Percentiles rank a stretch among this genome's conserved stretches.
phyloP scores from a whole-genome alignment of 768 basidiomycete species.

The Suillus brevipes region DNA sequence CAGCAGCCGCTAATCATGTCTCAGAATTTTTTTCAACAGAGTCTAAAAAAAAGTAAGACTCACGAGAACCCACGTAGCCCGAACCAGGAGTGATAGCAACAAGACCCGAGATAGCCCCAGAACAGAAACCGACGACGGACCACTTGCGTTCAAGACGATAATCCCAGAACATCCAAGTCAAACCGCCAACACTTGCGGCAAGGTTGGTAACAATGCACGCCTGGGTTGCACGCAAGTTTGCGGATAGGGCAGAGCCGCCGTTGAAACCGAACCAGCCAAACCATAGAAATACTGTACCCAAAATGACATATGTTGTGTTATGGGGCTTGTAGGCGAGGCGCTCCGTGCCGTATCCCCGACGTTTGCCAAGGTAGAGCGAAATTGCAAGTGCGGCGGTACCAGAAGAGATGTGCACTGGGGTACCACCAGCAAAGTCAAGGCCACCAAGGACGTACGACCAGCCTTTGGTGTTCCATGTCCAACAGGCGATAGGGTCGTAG shows the following conservation, averaged over 20 bases:
- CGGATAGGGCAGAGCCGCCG: slow-evolving; percentile 87
- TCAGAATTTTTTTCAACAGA: background rate
- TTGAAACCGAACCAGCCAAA: slow-evolving; percentile 97
- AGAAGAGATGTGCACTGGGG: slow-evolving; percentile 95
- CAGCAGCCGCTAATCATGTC: slow-evolving; percentile 59
- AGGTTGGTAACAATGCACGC: slow-evolving; percentile 95
- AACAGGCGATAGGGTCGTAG: slow-evolving; percentile 93
- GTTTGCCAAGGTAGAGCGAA: slow-evolving; percentile 87
- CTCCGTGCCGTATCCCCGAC: slow-evolving; percentile 89
- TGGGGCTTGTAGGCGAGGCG: slow-evolving; percentile 91
- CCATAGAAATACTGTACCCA: slow-evolving; percentile 95
- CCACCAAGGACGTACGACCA: slow-evolving; percentile 80
- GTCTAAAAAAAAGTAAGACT: slow-evolving; percentile 25
- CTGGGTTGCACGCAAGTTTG: slow-evolving; percentile 83
- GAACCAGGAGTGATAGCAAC: slow-evolving; percentile 89
- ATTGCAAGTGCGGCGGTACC: slow-evolving; percentile 91
- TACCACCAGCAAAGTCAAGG: slow-evolving; percentile 93
- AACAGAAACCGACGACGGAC: slow-evolving; percentile 93
- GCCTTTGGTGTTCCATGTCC: slow-evolving; percentile 89
- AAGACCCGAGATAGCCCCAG: slow-evolving; percentile 87
- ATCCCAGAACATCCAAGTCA: slow-evolving; percentile 96
- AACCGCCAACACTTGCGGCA: slow-evolving; percentile 82
- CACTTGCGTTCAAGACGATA: slow-evolving; percentile 92
- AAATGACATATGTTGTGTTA: slow-evolving; percentile 87
- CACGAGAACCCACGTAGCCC: slow-evolving; percentile 77